These are phyloP conservation scores for Colletotrichum sp. DNA, from an alignment of 2,329 filamentous ascomycete genomes.

Conservation along the genomic window DNA sequence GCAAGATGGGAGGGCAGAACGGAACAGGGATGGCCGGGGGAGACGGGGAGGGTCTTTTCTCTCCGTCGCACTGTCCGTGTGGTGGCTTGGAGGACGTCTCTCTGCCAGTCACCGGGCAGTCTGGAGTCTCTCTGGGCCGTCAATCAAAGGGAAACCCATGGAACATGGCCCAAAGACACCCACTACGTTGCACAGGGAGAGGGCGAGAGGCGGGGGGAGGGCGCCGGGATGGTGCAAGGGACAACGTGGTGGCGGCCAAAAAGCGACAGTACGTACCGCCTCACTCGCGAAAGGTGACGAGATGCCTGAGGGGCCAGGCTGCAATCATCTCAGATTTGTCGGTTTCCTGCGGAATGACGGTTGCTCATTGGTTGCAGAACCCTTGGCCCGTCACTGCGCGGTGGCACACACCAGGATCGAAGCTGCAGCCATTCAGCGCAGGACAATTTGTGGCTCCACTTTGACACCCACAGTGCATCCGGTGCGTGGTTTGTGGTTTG, in stretches of 20 bases:
- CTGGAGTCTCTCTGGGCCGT: not conserved
- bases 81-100: conserved; percentile 4
- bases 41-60: not conserved
- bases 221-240: not conserved
- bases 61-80: conserved; percentile 11
- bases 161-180: not conserved
- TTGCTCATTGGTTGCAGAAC: not conserved
- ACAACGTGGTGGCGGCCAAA: conserved; percentile 2
- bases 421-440: not conserved
- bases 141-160: not conserved
- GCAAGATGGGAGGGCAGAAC: not conserved
- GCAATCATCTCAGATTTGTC: not conserved
- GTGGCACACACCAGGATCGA: not conserved
- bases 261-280: not conserved
- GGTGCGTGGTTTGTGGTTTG: not conserved
- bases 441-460: not conserved
- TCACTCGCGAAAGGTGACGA: not conserved
- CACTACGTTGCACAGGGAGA: not conserved
- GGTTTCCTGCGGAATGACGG: not conserved
- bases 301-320: not conserved
- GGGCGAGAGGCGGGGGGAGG: not conserved
- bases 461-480: not conserved
- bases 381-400: not conserved
- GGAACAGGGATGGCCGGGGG: not conserved
- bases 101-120: not conserved